A percentile compares a stretch with the other conserved stretches of the same genome.
These are phyloP conservation scores for Hericium coralloides DNA, from an alignment of 768 basidiomycete species.

Conservation along the genomic window DNA sequence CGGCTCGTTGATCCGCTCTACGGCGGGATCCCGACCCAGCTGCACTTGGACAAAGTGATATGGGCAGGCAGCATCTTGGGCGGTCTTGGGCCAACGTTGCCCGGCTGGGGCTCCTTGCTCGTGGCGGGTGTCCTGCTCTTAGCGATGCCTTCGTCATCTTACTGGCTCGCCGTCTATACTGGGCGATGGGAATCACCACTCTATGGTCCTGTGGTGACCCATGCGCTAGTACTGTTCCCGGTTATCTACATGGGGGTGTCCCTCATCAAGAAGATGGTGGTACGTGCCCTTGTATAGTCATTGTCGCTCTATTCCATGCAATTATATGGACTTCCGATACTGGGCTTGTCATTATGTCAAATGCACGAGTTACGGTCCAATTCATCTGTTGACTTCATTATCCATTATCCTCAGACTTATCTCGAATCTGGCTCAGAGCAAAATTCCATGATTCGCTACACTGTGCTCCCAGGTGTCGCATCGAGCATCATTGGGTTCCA, in stretches of 20 bases:
- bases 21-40: conserved; percentile 45
- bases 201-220: conserved; percentile 51
- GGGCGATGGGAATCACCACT: conserved; percentile 43
- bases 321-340: too few species aligned
- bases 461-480: conserved; percentile 11
- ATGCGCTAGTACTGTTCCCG: conserved; percentile 47
- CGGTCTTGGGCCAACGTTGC: conserved; percentile 25
- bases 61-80: conserved; percentile 25
- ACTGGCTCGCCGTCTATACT: conserved; percentile 56
- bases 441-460: conserved; percentile 8
- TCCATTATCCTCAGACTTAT: background rate
- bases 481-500: conserved; percentile 10
- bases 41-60: conserved; percentile 35
- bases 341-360: too few species aligned
- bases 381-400: too few species aligned
- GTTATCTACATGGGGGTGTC: conserved; percentile 43
- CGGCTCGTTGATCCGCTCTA: conserved; percentile 63
- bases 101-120: conserved; percentile 25
- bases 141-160: conserved; percentile 49
- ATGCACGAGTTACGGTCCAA: too few species aligned
- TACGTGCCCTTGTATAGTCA: conserved; percentile 17
- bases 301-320: too few species aligned
- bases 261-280: conserved; percentile 33
- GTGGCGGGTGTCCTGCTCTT: conserved; percentile 33
- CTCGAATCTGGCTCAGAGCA: background rate